Evolutionary conservation across 1,284 basidiomycete genomes (phyloP), one percentile per base, ranked within the genome.

Genomic region (Ceratobasidium sp.): DNA sequence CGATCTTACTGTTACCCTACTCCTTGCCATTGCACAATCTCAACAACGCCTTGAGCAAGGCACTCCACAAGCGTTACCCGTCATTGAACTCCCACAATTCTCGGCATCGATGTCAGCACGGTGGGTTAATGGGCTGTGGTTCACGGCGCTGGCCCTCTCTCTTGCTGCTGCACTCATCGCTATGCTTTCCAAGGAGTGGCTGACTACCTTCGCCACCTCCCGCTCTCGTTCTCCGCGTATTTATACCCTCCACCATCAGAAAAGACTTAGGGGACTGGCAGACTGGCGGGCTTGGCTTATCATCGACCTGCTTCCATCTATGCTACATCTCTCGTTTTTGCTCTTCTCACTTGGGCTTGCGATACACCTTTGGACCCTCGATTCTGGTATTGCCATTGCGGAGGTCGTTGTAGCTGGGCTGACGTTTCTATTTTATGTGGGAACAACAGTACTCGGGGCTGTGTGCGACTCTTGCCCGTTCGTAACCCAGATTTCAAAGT

Each of bases 101-200:
- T 49, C 59, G 40, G 46, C 17, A 4, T n/a, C 73, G 7, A 22
- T 40, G 17, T 65, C n/a, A 22, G 62, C 73, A 2, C 25, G n/a
- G 4, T 49, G 61, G 59, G 49, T 68, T 15, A 76, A 76, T 34
- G 46, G 73, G 1, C 32, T 76, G 9, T 76, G 73, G 73, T 76
- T 51, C 32, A 29, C 51, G 13, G 34, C 73, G 15, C 64, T 76
- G 8, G 43, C 61, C n/a, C 46, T 76, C 13, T 65, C 61, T 1
- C 57, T 76, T 25, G 15, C 29, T n/a, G 44, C 61, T 15, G 57
- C 73, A 29, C n/a, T 76, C 2, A 17, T 76, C 17, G 46, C 54
- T 25, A 66, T 76, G 61, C 43, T 76, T 8, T 64, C 61, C 4
- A 76, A 76, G 43, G 59, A 76, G 44, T 76, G 73, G 73, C 43